Percentiles rank a stretch among this genome's conserved stretches.
Conservation (phyloP, 169 alveolate genomes). For the Eimeria acervulina region DNA sequence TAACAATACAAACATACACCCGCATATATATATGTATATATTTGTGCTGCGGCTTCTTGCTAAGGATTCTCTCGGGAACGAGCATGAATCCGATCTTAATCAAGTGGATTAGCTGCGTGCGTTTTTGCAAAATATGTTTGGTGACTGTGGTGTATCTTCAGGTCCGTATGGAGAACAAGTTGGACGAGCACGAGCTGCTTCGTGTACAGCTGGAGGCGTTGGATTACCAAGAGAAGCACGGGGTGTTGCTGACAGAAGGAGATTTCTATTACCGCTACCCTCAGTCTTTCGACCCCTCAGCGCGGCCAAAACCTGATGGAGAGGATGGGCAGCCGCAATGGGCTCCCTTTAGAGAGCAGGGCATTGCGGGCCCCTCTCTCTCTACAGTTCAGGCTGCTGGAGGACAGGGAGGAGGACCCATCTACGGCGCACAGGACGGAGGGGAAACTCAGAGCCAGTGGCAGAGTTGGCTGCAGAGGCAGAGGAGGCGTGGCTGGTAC, state of each 20-base stretch:
- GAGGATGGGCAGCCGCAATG: conserved; percentile 33
- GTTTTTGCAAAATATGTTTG: no score
- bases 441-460: conserved; percentile 72
- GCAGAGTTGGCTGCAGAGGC: conserved; percentile 78
- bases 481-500: conserved; percentile 79
- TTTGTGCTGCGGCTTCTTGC: neutral
- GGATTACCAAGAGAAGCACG: conserved; percentile 80
- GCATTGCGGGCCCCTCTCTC: neutral
- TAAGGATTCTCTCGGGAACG: no score
- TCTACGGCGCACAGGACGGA: conserved; percentile 19
- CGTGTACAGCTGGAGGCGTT: conserved; percentile 80
- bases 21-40: no score
- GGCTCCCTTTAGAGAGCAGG: neutral
- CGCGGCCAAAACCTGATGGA: conserved; percentile 16
- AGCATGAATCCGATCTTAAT: no score
- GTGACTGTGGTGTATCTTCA: neutral
- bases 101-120: no score
- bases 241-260: conserved; percentile 70
- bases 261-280: conserved; percentile 67
- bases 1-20: no score
- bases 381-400: neutral
- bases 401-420: conserved; percentile 8
- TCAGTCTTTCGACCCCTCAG: conserved; percentile 18
- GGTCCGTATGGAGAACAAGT: conserved; percentile 78
- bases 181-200: conserved; percentile 79